phyloP scores from a whole-genome alignment of 192 early-diverging fungal genomes.

The Coemansia nantahalensis region DNA sequence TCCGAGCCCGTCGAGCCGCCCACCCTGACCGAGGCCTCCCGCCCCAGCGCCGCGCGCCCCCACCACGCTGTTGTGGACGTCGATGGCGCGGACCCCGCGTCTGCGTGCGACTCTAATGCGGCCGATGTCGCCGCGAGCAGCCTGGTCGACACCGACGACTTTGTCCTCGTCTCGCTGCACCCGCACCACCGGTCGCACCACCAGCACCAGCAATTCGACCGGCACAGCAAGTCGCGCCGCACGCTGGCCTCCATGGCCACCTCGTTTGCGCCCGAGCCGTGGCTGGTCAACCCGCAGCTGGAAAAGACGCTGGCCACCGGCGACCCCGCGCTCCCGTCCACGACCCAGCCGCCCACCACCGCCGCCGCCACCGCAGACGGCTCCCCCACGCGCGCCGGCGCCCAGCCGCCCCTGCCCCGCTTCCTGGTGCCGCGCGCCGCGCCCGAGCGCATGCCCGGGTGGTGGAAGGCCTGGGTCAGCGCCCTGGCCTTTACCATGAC shows the following conservation, averaged over 20 bases:
- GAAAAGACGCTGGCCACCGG: conserved; percentile 25
- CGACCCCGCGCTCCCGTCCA: conserved; percentile 5
- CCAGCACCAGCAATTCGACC: neutral
- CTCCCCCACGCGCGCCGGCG: too few species aligned
- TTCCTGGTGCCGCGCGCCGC: conserved; percentile 22
- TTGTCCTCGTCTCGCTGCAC: conserved; percentile 10
- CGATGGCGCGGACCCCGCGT: neutral
- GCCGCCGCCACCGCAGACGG: too few species aligned
- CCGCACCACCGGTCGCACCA: neutral
- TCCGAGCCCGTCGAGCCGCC: neutral
- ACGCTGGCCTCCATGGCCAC: conserved; percentile 44
- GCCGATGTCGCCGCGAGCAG: neutral
- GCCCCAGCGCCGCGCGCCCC: too few species aligned
- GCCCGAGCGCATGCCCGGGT: conserved; percentile 40
- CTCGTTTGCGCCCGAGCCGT: conserved; percentile 46
- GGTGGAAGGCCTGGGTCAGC: conserved; percentile 55
- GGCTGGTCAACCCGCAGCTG: conserved; percentile 45
- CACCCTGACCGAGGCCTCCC: too few species aligned
- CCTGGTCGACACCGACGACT: conserved; percentile 10
- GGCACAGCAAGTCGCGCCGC: conserved; percentile 29
- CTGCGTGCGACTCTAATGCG: neutral
- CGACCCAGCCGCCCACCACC: conserved; percentile 2
- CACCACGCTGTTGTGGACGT: too few species aligned
- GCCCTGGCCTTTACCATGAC: conserved; percentile 60
- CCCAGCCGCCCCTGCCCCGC: conserved; percentile 6